Evolutionary conservation across 2,329 filamentous ascomycete species (phyloP), one percentile per base, ranked within the genome.

Genomic region (Metarhizium guizhouense): DNA sequence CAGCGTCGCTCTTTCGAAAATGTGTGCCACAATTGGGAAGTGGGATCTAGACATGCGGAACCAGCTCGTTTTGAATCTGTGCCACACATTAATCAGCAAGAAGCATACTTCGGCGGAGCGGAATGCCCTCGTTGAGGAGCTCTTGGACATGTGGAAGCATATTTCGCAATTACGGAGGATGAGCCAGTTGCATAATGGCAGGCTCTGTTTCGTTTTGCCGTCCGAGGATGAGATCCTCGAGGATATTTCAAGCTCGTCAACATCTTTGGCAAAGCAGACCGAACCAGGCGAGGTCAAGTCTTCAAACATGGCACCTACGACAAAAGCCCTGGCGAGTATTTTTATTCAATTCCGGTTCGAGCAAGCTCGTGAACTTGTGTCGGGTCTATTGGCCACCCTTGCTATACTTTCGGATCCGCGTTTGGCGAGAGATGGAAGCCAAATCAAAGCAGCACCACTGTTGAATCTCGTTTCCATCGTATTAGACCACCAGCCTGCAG

Each of bases 61-160:
- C 42, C 60, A 63, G 53, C 63, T 72, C 16, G 62, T 71, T 2
- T 54, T 72, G 48, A 70, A 61, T 48, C 57, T 72, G 32, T 72
- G 70, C 57, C 61, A 62, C 32, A 55, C 38, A 8, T 51, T 66
- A 47, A 38, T 59, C n/a, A 54, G 56, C n/a, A n/a, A 45, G 4
- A 59, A 61, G 43, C 56, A 62, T 32, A 36, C 56, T 3, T 54
- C 54, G 6, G 32, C 48, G 2, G 45, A 59, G 6, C 63, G 65
- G 29, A 56, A 51, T 1, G 52, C 36, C 47, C 25, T 69, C 18
- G 51, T 67, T 45, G 54, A 62, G 0, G 68, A 72, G 57, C 61
- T 73, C 4, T 43, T 71, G 34, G 62, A 63, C 13, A 56, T 73
- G 53, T 74, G 72, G 72, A 66, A 67, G 60, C 68, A 71, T 55